Evolutionary conservation across 2,329 filamentous ascomycete genomes (phyloP).

Genomic region (Colletotrichum sp.): DNA sequence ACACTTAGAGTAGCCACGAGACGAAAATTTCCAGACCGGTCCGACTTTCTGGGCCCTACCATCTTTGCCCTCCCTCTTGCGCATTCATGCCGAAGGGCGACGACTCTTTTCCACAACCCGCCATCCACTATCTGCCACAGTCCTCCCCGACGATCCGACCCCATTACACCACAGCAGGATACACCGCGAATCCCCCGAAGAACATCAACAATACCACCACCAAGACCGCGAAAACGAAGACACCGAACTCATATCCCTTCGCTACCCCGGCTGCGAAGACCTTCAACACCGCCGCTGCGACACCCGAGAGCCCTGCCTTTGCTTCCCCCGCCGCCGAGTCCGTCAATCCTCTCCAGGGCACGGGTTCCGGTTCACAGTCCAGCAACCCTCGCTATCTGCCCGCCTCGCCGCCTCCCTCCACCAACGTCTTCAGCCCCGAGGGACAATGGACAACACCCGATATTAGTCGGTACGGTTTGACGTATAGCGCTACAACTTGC

Average conservation of each 20-base stretch:
- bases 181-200: background rate
- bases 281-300: background rate
- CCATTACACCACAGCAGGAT: background rate
- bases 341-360: constrained; percentile 7
- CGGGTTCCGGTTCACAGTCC: constrained; percentile 23
- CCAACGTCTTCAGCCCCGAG: background rate
- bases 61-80: background rate
- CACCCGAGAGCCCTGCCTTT: background rate
- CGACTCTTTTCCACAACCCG: constrained; percentile 16
- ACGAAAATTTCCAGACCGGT: constrained; percentile 14
- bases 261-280: background rate
- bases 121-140: constrained; percentile 1
- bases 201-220: background rate
- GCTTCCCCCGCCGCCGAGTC: background rate
- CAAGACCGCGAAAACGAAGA: background rate
- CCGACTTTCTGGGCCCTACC: constrained; percentile 13
- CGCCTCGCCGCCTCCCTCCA: constrained; percentile 10
- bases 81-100: constrained; percentile 25
- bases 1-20: constrained; percentile 6
- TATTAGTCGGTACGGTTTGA: constrained; percentile 34
- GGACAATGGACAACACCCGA: constrained; percentile 23
- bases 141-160: constrained; percentile 6
- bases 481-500: constrained; percentile 25
- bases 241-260: background rate
- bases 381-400: constrained; percentile 11